A percentile compares a stretch with the other conserved stretches of the same genome.
Conservation (phyloP, 1,139 yeast species). For the Suhomyces ambrosiae region DNA sequence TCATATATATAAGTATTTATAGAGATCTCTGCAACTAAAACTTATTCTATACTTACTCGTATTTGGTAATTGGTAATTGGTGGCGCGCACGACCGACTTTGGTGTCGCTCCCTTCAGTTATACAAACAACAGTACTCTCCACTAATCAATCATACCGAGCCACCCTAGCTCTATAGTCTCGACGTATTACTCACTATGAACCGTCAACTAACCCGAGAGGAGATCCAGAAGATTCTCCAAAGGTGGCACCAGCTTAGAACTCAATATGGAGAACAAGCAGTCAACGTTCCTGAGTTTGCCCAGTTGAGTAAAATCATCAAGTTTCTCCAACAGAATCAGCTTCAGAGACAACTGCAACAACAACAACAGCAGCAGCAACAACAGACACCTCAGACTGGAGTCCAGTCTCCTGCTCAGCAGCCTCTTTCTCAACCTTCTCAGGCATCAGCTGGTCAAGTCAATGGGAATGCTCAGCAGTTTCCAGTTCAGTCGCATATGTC, state of each 20-base stretch:
- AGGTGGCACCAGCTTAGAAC: slow-evolving; percentile 66
- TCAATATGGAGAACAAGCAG: slow-evolving; percentile 67
- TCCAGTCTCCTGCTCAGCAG: slow-evolving; percentile 6
- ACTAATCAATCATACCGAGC: too few species aligned
- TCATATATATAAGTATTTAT: too few species aligned
- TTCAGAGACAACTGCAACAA: slow-evolving; percentile 22
- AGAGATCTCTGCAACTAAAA: too few species aligned
- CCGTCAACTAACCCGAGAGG: slow-evolving; percentile 39
- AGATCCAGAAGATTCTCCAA: slow-evolving; percentile 45
- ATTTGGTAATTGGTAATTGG: too few species aligned
- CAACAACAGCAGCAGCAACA: slow-evolving; percentile 14
- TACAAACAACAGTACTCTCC: too few species aligned
- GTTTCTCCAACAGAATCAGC: slow-evolving; percentile 52
- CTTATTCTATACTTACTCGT: too few species aligned
- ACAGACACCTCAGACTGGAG: slow-evolving; percentile 12
- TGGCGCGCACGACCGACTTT: too few species aligned
- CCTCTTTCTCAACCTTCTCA: slow-evolving; percentile 13
- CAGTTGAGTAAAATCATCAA: slow-evolving; percentile 59
- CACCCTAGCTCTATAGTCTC: too few species aligned
- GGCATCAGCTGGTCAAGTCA: slow-evolving; percentile 10
- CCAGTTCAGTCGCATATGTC: slow-evolving; percentile 5
- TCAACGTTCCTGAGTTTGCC: slow-evolving; percentile 61
- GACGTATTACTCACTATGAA: slow-evolving; percentile 16
- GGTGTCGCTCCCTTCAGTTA: too few species aligned
- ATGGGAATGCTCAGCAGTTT: slow-evolving; percentile 9